Evolutionary conservation across 768 basidiomycete genomes (phyloP).

Genomic region (Cantharellus anzutake): DNA sequence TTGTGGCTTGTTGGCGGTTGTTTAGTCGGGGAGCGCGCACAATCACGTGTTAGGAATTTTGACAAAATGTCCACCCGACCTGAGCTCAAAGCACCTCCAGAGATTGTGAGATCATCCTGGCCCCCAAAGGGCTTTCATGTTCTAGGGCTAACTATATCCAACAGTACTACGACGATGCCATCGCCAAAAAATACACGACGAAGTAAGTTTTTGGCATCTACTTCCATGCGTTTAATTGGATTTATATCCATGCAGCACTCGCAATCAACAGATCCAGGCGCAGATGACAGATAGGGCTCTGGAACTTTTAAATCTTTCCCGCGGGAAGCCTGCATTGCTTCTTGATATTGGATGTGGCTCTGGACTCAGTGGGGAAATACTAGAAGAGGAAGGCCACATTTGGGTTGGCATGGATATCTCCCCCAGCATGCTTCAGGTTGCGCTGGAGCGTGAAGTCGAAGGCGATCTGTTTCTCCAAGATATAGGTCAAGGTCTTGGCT

Average conservation of each 20-base stretch:
- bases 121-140: neutral
- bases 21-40: neutral
- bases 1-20: neutral
- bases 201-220: conserved; percentile 34
- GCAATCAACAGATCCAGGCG: conserved; percentile 90
- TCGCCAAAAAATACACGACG: conserved; percentile 91
- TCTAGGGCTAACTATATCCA: neutral
- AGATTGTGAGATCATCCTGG: conserved; percentile 43
- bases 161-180: conserved; percentile 91
- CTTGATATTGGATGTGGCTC: conserved; percentile 96
- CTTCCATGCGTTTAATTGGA: neutral
- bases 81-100: conserved; percentile 74
- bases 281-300: conserved; percentile 95
- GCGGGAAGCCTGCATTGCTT: conserved; percentile 62
- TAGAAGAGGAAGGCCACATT: conserved; percentile 81
- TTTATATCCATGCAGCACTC: conserved; percentile 38
- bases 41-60: neutral
- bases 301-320: conserved; percentile 71
- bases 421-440: conserved; percentile 97
- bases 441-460: conserved; percentile 84
- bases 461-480: conserved; percentile 95
- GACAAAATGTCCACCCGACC: conserved; percentile 26
- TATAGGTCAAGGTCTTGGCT: conserved; percentile 95
- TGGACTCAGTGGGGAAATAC: conserved; percentile 89
- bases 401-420: conserved; percentile 94